Conservation (phyloP, 2,329 filamentous ascomycete genomes). For the Hypocreales sp. region DNA sequence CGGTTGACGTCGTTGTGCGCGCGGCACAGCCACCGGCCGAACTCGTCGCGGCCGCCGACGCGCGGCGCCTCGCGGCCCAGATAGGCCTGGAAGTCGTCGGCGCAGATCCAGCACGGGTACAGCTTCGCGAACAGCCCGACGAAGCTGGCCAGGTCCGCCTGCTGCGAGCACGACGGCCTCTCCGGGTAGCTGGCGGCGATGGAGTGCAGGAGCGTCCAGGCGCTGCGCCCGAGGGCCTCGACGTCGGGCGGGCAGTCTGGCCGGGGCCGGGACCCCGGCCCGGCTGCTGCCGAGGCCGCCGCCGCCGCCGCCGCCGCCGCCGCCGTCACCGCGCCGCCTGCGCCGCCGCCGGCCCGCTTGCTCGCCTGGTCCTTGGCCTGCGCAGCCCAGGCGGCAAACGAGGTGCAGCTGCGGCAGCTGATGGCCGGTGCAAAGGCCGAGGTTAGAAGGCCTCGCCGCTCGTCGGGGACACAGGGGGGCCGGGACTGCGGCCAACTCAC, state of each 20-base stretch:
- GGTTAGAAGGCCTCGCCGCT: too few species aligned
- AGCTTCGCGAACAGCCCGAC: constrained; percentile 67
- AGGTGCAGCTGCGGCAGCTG: constrained; percentile 19
- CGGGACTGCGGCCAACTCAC: constrained; percentile 38
- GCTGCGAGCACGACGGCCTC: constrained; percentile 49
- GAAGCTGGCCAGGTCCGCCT: constrained; percentile 64
- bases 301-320: constrained; percentile 17
- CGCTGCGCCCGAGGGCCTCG: constrained; percentile 67
- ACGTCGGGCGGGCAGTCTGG: constrained; percentile 82
- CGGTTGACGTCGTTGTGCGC: constrained; percentile 78
- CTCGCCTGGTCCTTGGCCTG: constrained; percentile 12
- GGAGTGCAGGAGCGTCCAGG: constrained; percentile 88
- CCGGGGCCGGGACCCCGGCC: constrained; percentile 26
- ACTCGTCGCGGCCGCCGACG: constrained; percentile 46
- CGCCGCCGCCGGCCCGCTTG: constrained; percentile 4
- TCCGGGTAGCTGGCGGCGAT: constrained; percentile 79
- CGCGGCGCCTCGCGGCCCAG: constrained; percentile 55
- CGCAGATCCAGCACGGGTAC: constrained; percentile 94
- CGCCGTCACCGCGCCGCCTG: constrained; percentile 6
- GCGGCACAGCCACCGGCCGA: constrained; percentile 70
- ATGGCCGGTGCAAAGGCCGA: neutral
- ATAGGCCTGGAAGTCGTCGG: constrained; percentile 77
- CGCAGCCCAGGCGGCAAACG: constrained; percentile 13
- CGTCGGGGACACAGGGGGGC: neutral
- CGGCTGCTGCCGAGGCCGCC: too few species aligned